phyloP scores from a whole-genome alignment of 345 rosid species.

The Citrus inodora region DNA sequence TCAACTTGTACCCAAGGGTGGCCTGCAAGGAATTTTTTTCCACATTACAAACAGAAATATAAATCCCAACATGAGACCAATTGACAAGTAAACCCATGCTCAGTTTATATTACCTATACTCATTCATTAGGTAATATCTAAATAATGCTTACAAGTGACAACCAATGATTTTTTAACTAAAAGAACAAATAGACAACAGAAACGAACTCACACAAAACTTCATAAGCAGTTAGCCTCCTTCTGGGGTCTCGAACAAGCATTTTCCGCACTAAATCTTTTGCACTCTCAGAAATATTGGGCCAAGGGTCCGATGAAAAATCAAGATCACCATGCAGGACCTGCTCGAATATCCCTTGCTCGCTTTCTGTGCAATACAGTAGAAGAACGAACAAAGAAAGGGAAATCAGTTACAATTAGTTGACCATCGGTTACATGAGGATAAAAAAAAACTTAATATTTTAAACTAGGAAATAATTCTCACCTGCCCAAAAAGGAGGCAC shows the following conservation, averaged over 20 bases:
- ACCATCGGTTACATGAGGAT: slow-evolving; percentile 2
- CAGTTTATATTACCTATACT: too few species aligned
- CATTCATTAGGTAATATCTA: not conserved
- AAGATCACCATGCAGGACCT: slow-evolving; percentile 81
- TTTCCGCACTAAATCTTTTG: slow-evolving; percentile 78
- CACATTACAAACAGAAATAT: slow-evolving; percentile 6
- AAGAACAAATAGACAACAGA: not conserved
- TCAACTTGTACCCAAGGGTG: slow-evolving; percentile 91
- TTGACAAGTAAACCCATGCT: not conserved
- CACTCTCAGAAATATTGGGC: slow-evolving; percentile 87
- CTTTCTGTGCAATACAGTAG: slow-evolving; percentile 44
- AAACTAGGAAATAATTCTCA: slow-evolving; percentile 23
- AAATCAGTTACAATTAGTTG: not conserved
- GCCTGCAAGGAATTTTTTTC: slow-evolving; percentile 39
- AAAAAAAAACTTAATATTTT: not conserved
- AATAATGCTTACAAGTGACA: not conserved
- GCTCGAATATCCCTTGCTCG: slow-evolving; percentile 85
- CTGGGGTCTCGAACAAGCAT: slow-evolving; percentile 85
- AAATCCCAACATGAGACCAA: not conserved
- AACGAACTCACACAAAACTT: slow-evolving; percentile 71
- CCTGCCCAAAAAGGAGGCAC: slow-evolving; percentile 98
- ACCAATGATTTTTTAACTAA: not conserved
- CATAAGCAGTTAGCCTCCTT: slow-evolving; percentile 73
- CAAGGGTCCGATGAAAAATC: slow-evolving; percentile 85
- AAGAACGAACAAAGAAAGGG: slow-evolving; percentile 2